phyloP scores from a whole-genome alignment of 2,329 filamentous ascomycete genomes.

The Metarhizium robertsii region DNA sequence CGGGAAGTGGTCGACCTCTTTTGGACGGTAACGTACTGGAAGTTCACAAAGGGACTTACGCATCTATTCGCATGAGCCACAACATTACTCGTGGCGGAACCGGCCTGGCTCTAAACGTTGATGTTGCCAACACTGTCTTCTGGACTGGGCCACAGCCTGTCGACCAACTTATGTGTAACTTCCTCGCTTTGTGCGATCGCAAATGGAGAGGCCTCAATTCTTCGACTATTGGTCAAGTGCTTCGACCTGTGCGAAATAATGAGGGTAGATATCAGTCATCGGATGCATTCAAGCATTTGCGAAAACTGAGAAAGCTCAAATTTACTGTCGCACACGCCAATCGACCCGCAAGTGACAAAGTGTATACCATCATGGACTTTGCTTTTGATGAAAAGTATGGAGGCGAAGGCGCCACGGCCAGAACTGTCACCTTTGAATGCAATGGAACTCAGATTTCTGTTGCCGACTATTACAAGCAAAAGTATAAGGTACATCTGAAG shows the following conservation, averaged over 20 bases:
- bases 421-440: conserved; percentile 45
- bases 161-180: conserved; percentile 27
- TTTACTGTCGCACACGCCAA: conserved; percentile 45
- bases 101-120: conserved; percentile 73
- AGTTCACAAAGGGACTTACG: conserved; percentile 83
- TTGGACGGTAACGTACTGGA: conserved; percentile 50
- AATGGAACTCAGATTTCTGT: conserved; percentile 38
- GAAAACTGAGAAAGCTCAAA: conserved; percentile 43
- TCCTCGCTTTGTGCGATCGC: conserved; percentile 20
- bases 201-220: conserved; percentile 17
- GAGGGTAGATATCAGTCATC: conserved; percentile 27
- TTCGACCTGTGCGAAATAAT: conserved; percentile 25
- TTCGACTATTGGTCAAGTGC: conserved; percentile 15
- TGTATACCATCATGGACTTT: conserved; percentile 44
- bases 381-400: conserved; percentile 35
- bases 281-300: conserved; percentile 44
- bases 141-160: conserved; percentile 45
- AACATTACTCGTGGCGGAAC: conserved; percentile 36
- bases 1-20: conserved; percentile 42
- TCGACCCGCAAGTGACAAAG: conserved; percentile 33
- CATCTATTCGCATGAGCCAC: conserved; percentile 70
- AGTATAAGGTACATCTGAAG: conserved; percentile 42
- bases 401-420: conserved; percentile 36
- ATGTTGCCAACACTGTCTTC: conserved; percentile 87
- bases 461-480: conserved; percentile 44